Base-by-base conservation (phyloP, 2,329 filamentous ascomycete species). In the Fusarium pseudonygamai region DNA sequence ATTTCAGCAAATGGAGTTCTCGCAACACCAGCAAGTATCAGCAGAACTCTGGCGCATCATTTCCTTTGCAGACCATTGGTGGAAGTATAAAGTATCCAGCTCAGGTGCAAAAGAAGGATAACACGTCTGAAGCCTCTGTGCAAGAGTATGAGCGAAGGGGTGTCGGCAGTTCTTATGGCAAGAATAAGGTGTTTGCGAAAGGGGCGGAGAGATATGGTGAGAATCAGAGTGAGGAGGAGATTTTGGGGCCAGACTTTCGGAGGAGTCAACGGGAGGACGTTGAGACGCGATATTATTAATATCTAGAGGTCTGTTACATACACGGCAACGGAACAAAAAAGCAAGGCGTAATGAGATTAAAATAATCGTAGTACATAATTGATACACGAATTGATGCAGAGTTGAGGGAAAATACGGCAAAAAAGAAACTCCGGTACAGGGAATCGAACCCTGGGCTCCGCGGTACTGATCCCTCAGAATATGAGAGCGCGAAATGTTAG, bases 401-500 rank as follows among this genome's bases (percentile, higher is more conserved):
- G 5, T 13, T 8, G 0, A 4, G 16, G 0, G 9, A 7, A 7
- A 55, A 56, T 40, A 13, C 0, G 2, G 8, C 20, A 57, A 47
- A 58, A 58, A 58, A 0, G 2, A 14, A 28, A 26, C 74, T 77
- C 75, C 75, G 75, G 75, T 77, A 77, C 75, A 77, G 75, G 75
- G 75, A 76, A 76, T 76, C 75, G 75, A 77, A 77, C 74, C 75
- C 75, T 77, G 71, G 71, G 75, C 75, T 76, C 75, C 71, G 73
- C 73, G 75, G 73, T 65, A 58, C 61, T 49, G 22, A 61, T 76
- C 75, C 63, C 77, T 75, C 73, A 78, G 26, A 57, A 69, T 67
- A 65, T 79, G 78, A 79, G 67, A 79, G 78, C 78, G 78, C 74
- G 76, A 79, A 79, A 79, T 79, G 78, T 79, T 79, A 77, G 78